Base-by-base conservation (phyloP, 805 yeast genomes). In the Candida corydali region DNA sequence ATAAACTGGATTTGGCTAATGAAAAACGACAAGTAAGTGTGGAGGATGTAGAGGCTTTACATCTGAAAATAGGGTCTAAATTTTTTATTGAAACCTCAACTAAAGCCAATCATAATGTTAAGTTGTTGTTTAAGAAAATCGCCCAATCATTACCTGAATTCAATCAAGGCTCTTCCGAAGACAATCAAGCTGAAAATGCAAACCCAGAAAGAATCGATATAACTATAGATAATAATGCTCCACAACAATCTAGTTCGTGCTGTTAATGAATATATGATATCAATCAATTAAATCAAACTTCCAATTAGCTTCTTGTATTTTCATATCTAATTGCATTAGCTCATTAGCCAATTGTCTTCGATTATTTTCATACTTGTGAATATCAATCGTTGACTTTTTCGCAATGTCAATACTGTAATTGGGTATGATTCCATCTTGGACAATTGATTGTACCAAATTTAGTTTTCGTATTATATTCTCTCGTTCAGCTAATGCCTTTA, bases 71-170 rank as follows among this genome's bases (percentile, higher is more conserved):
- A 38, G 86, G 82, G 8, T 89, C 91, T 31, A 77, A 80, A 55
- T 78, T 84, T 43, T 86, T 82, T 57, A 80, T 91, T 57, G 98
- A 93, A 56, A 91, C 98, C 1, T 83, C 95, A 42, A 91, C 98
- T 8, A 91, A 89, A 63, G 88, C 88, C 31, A 96, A 96, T 22
- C 85, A 89, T 59, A 93, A 93, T 50, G 96, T 93, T 38, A 91
- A 91, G 63, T 75, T 78, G 38, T 65, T 93, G 45, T 91, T 93
- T 65, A 86, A 88, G 54, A 85, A 83, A 55, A 84, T 91, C 44
- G 98, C 98, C 10, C 85, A 84, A 55, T 78, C 86, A 40, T 72
- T 93, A 42, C 98, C 98, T 2, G 97, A 89, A 38, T 79, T 86
- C 36, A 55, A 54, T 20, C 49, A 48, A n/a, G 41, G 48, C 16